Evolutionary conservation across 495 filamentous ascomycete species (phyloP).

Genomic region (Podospora australis): DNA sequence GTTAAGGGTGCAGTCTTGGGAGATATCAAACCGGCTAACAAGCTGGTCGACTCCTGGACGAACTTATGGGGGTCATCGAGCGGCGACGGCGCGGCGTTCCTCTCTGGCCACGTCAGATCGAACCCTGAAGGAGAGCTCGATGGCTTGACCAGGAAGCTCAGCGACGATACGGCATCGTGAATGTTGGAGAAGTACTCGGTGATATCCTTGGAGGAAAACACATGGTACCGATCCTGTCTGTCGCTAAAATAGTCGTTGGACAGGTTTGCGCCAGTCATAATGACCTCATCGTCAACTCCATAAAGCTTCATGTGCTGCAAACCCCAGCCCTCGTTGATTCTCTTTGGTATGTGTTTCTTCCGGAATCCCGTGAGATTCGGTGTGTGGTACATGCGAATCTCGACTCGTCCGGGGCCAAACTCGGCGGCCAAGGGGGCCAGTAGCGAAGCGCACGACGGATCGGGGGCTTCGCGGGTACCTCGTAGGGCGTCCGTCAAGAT

Average conservation of each 20-base stretch:
- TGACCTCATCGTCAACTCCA: slow-evolving; percentile 90
- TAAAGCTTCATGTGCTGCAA: slow-evolving; percentile 99
- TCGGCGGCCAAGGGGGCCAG: slow-evolving; percentile 73
- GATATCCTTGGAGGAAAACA: slow-evolving; percentile 72
- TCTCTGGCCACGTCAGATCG: slow-evolving; percentile 67
- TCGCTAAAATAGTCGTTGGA: slow-evolving; percentile 96
- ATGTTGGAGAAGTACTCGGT: slow-evolving; percentile 77
- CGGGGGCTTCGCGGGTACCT: slow-evolving; percentile 83
- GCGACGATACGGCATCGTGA: slow-evolving; percentile 65
- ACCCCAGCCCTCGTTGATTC: slow-evolving; percentile 98
- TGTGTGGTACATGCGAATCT: slow-evolving; percentile 96
- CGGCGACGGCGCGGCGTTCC: slow-evolving; percentile 67
- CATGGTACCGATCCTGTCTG: slow-evolving; percentile 87
- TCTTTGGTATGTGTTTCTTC: slow-evolving; percentile 74
- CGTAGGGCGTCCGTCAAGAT: slow-evolving; percentile 90
- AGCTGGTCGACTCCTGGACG: slow-evolving; percentile 56
- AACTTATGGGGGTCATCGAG: slow-evolving; percentile 62
- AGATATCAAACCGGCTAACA: slow-evolving; percentile 59
- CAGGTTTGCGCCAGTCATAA: slow-evolving; percentile 90
- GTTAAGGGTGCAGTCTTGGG: slow-evolving; percentile 23
- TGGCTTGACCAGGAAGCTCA: slow-evolving; percentile 76
- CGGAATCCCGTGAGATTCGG: slow-evolving; percentile 85
- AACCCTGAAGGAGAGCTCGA: slow-evolving; percentile 56
- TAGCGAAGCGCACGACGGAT: slow-evolving; percentile 84
- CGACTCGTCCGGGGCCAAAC: slow-evolving; percentile 80